Evolutionary conservation across 805 yeast genomes (phyloP), one percentile per base, ranked within the genome.

Genomic region (Candida ovalis): DNA sequence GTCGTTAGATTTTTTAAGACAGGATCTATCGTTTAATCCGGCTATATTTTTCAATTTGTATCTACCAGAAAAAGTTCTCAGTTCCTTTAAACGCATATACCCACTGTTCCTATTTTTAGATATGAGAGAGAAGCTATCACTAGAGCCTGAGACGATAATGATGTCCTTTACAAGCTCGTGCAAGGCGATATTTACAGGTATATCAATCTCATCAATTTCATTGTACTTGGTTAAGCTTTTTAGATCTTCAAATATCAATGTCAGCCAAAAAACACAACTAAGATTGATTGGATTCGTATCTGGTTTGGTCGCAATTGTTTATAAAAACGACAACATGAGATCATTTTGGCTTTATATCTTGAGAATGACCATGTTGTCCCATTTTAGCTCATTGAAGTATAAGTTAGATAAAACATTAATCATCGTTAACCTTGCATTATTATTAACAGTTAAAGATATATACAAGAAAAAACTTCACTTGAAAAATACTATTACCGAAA

Each of bases 271-370:
- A 15, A 15, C 18, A 6, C 43, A 50, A 35, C 43, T 54, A 27
- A 46, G 51, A 15, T 15, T 49, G 18, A 44, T 54, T 39, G 61
- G 61, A 0, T 51, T 54, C 40, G 19, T 52, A 2, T 47, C 59
- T 2, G 50, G 59, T 7, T 39, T 54, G 12, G 28, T 43, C 2
- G 33, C 57, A 12, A 38, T 42, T 5, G 13, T 56, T 8, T 56
- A 49, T 40, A 48, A 51, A 5, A 42, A 43, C 6, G 55, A 48
- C 9, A 21, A 51, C 13, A 15, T 46, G 37, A 37, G 60, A 25
- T 53, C 58, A 9, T 43, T 54, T 22, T 58, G 60, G 61, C 47
- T 56, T 12, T 58, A 58, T 30, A 33, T 56, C 17, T 40, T 58
- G 30, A 46, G 60, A 28, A 27, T 56, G 45, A 56, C 60, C 1